Evolutionary conservation across 2,329 filamentous ascomycete species (phyloP).

Genomic region (Diaporthe amygdali): DNA sequence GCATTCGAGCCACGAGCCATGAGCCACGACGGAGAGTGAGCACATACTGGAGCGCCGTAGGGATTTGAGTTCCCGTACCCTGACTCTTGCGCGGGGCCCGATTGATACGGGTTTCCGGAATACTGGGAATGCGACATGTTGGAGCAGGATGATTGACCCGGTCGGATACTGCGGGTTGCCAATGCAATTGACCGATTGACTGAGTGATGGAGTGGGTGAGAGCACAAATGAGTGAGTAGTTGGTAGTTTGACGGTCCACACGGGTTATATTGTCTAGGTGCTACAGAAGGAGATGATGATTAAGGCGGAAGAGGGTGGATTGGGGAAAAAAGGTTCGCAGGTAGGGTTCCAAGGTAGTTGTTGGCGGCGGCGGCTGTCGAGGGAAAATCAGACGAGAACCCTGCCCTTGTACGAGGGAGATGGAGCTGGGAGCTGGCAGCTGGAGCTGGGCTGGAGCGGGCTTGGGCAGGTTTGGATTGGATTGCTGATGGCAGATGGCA

Average conservation of each 20-base stretch:
- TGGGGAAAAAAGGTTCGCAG: background rate
- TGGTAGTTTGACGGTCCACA: background rate
- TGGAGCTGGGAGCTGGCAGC: background rate
- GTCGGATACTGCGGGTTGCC: background rate
- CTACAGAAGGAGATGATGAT: background rate
- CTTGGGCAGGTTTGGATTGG: background rate
- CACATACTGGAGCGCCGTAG: slow-evolving; percentile 23
- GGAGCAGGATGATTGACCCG: background rate
- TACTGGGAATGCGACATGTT: slow-evolving; percentile 33
- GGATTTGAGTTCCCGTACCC: slow-evolving; percentile 10
- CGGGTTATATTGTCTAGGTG: slow-evolving; percentile 12
- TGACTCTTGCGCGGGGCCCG: slow-evolving; percentile 31
- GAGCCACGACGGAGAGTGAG: background rate
- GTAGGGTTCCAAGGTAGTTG: background rate
- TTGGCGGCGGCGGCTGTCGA: background rate
- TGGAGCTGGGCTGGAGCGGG: background rate
- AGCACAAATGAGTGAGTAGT: slow-evolving; percentile 15
- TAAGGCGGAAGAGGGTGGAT: background rate
- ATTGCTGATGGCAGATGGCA: slow-evolving; percentile 12
- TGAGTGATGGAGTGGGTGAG: slow-evolving; percentile 35
- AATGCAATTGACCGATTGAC: background rate
- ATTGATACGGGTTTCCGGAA: slow-evolving; percentile 30
- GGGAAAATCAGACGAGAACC: background rate
- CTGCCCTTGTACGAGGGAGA: background rate
- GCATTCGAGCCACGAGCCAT: slow-evolving; percentile 28